Evolutionary conservation across 2,329 filamentous ascomycete genomes (phyloP).

Genomic region (Leptoxyphium fumago): DNA sequence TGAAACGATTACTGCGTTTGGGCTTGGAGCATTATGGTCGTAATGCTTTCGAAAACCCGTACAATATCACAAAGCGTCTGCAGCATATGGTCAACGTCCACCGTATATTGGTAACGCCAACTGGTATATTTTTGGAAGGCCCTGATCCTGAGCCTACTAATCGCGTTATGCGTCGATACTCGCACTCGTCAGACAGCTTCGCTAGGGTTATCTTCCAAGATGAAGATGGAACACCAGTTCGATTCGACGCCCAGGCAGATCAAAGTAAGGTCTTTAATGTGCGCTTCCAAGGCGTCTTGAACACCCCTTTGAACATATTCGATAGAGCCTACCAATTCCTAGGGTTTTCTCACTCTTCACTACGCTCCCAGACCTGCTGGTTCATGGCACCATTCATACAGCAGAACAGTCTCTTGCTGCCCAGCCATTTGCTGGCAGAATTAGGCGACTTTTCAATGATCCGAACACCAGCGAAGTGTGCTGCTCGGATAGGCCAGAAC

Average conservation of each 20-base stretch:
- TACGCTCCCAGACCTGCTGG: slow-evolving; percentile 59
- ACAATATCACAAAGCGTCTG: slow-evolving; percentile 19
- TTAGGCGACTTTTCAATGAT: slow-evolving; percentile 39
- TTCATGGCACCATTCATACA: slow-evolving; percentile 34
- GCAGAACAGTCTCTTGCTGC: slow-evolving; percentile 18
- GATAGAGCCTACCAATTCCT: slow-evolving; percentile 51
- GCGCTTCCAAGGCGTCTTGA: slow-evolving; percentile 48
- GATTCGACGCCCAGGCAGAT: slow-evolving; percentile 38
- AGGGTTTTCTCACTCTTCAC: slow-evolving; percentile 66
- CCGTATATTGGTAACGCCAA: slow-evolving; percentile 24
- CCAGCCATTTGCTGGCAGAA: slow-evolving; percentile 27
- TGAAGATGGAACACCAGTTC: slow-evolving; percentile 52
- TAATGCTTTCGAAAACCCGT: slow-evolving; percentile 13
- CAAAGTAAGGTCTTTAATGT: slow-evolving; percentile 37
- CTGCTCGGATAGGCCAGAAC: slow-evolving; percentile 46
- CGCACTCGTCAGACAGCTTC: slow-evolving; percentile 46
- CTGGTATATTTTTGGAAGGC: slow-evolving; percentile 27
- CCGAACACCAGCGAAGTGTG: slow-evolving; percentile 40
- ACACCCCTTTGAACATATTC: slow-evolving; percentile 46
- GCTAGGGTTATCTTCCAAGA: slow-evolving; percentile 59
- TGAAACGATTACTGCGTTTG: slow-evolving; percentile 15
- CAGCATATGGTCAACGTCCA: slow-evolving; percentile 22
- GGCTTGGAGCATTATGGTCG: slow-evolving; percentile 26
- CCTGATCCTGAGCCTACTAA: slow-evolving; percentile 50
- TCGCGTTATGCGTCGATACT: slow-evolving; percentile 53